These are phyloP conservation scores for Crithidia acanthocephali DNA, from an alignment of 208 protist species.

Conservation along the genomic window DNA sequence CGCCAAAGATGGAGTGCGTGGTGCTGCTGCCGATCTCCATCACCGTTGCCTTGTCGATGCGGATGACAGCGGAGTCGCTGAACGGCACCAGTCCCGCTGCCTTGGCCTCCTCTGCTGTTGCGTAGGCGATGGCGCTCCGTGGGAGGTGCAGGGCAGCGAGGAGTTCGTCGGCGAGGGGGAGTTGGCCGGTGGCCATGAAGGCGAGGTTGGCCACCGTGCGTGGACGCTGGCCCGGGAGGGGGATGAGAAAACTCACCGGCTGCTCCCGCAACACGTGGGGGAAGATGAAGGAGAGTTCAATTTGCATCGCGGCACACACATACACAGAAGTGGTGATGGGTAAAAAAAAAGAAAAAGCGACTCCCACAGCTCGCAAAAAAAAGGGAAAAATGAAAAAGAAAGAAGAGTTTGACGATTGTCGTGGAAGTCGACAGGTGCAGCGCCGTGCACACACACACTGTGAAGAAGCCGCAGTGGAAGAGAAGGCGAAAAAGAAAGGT, in stretches of 20 bases:
- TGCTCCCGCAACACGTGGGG: constrained; percentile 46
- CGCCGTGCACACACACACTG: no score
- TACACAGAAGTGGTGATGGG: not conserved
- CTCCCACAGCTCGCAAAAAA: no score
- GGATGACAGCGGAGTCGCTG: constrained; percentile 59
- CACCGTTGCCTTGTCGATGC: constrained; percentile 63
- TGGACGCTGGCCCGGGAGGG: constrained; percentile 54
- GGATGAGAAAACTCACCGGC: constrained; percentile 49
- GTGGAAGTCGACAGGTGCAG: no score
- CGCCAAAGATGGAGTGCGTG: constrained; percentile 82
- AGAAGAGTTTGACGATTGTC: no score
- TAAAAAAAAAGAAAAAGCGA: no score
- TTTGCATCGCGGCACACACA: constrained; percentile 43
- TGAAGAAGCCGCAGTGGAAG: no score
- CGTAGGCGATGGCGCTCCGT: constrained; percentile 22
- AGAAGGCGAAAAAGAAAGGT: no score
- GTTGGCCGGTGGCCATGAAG: constrained; percentile 67
- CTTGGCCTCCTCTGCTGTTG: constrained; percentile 28
- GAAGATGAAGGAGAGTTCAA: constrained; percentile 68
- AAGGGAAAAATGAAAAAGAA: no score
- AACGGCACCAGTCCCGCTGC: constrained; percentile 53
- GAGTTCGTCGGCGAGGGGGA: constrained; percentile 46
- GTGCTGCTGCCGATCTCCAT: constrained; percentile 86
- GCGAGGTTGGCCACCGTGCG: constrained; percentile 64
- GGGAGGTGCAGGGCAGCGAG: constrained; percentile 34